Evolutionary conservation across 2,329 filamentous ascomycete genomes (phyloP), one percentile per base, ranked within the genome.

Genomic region (Escovopsis sp.): DNA sequence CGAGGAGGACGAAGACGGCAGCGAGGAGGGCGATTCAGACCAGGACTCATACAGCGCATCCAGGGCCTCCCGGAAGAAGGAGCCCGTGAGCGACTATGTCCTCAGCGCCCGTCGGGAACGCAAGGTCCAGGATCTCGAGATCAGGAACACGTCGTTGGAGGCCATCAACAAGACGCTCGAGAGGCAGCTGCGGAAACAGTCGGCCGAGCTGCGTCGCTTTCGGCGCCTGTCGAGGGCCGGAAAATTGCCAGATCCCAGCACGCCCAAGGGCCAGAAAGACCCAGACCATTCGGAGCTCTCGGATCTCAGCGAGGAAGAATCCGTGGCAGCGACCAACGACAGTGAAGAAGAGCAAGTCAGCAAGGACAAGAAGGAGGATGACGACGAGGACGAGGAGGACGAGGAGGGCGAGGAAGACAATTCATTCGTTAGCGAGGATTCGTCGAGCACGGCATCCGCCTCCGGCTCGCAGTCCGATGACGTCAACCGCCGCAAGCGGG

Each of bases 151-250:
- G 1, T 95, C 88, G 1, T 71, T 98, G 3, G 75, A 94, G 43
- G 91, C 91, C 34, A 96, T 98, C 63, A 98, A 98, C 57, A 74
- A 88, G 41, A 91, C 87, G 0, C 66, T 98, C 0, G 91, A 98
- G 62, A 76, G 86, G 20, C 86, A 96, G 57, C 72, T 98, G 52
- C 78, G 87, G 24, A 94, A 94, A 57, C 89, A 96, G 54, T 89
- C 84, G 32, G 76, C 83, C 1, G 91, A 98, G 56, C 59, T 98
- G 29, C 79, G 91, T 43, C 74, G 89, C 35, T 96, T 81, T 57
- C 77, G 84, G 40, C 78, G 91, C n/a, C 66, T 96, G 39, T 93
- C 85, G 33, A 76, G 89, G 15, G 79, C 85, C 0, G 87, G 87
- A 0, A 74, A 79, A 1, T 65, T 95, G 14, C 82, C 83, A 12